Evolutionary conservation across 2,329 filamentous ascomycete genomes (phyloP).

Genomic region (Botrytis pseudocinerea): DNA sequence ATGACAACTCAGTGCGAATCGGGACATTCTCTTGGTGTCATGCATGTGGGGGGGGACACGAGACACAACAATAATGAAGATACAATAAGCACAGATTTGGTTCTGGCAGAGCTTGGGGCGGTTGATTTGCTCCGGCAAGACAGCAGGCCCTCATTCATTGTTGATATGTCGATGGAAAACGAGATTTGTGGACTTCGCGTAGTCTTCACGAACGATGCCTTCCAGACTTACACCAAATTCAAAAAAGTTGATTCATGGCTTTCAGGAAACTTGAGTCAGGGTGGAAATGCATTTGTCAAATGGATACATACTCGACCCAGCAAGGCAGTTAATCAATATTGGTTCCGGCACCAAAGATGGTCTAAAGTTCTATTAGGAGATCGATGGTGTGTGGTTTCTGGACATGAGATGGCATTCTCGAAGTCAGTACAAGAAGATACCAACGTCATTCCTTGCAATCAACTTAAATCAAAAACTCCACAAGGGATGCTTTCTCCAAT

Average conservation of each 20-base stretch:
- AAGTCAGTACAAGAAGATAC: background rate
- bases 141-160: slow-evolving; percentile 3
- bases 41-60: no score
- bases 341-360: slow-evolving; percentile 12
- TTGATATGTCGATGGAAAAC: background rate
- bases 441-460: background rate
- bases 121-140: slow-evolving; percentile 4
- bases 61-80: background rate
- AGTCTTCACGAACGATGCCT: slow-evolving; percentile 8
- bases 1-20: background rate
- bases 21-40: background rate
- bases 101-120: background rate
- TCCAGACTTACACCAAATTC: background rate
- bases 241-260: background rate
- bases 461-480: background rate
- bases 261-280: background rate
- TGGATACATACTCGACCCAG: slow-evolving; percentile 7
- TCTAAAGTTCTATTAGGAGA: background rate
- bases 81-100: background rate
- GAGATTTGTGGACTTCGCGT: background rate
- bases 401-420: slow-evolving; percentile 4
- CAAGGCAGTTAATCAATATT: background rate
- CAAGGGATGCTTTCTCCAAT: background rate
- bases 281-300: background rate
- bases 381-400: slow-evolving; percentile 6